Evolutionary conservation across 176 grass and related monocot species (phyloP).

Genomic region (Rhynchospora pubera): DNA sequence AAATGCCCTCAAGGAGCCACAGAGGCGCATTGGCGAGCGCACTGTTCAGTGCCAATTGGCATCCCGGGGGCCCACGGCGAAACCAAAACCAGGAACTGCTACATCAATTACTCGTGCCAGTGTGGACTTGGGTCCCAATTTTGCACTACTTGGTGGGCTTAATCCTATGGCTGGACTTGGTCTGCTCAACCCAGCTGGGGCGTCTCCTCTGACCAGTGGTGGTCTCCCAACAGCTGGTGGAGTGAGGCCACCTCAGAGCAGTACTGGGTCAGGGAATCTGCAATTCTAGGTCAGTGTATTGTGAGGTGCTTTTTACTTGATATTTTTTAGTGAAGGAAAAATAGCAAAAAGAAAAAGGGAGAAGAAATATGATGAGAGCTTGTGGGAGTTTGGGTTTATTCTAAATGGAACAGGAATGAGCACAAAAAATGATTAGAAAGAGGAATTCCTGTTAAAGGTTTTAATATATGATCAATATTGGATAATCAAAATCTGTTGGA

Average conservation of each 20-base stretch:
- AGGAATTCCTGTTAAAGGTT: background rate
- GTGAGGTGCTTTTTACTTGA: background rate
- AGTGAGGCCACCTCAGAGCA: background rate
- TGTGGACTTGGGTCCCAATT: slow-evolving; percentile 4
- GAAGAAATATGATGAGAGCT: background rate
- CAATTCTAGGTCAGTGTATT: slow-evolving; percentile 3
- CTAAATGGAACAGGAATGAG: background rate
- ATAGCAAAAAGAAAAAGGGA: too few relatives aligned
- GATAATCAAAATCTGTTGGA: background rate
- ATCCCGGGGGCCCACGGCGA: slow-evolving; percentile 30
- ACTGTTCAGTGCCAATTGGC: slow-evolving; percentile 45
- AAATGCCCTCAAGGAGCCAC: slow-evolving; percentile 38
- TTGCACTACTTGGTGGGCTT: background rate
- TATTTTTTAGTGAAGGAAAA: too few relatives aligned
- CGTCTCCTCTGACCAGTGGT: background rate
- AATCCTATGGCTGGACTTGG: slow-evolving; percentile 18
- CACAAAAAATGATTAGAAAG: background rate
- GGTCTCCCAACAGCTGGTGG: background rate
- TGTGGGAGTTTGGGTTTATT: background rate
- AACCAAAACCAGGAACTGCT: background rate
- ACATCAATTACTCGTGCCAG: background rate
- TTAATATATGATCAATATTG: background rate
- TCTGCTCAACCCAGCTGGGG: background rate
- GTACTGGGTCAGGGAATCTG: background rate
- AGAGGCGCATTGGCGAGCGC: slow-evolving; percentile 45